Percentiles rank a stretch among this genome's conserved stretches.
phyloP scores from a whole-genome alignment of 2,329 filamentous ascomycete species.

The Diaporthe sp. region DNA sequence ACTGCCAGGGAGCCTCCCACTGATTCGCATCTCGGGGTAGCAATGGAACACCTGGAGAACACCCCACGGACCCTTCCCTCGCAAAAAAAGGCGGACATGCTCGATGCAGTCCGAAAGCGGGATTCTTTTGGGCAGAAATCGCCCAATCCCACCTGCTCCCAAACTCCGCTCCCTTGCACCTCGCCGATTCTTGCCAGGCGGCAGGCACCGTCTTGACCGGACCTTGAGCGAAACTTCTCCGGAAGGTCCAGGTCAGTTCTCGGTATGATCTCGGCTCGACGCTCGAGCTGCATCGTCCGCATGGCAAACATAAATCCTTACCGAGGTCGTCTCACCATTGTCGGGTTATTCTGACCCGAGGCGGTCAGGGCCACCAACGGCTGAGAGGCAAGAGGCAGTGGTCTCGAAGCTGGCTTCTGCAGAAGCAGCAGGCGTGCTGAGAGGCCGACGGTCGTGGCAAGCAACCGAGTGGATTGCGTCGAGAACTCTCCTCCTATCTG shows the following conservation, averaged over 20 bases:
- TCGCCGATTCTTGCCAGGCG: background rate
- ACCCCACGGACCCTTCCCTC: background rate
- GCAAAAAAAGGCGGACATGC: background rate
- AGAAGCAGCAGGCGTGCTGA: background rate
- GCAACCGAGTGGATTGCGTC: background rate
- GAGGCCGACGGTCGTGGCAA: background rate
- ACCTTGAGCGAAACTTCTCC: background rate
- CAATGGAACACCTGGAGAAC: constrained; percentile 23
- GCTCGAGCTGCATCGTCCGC: background rate
- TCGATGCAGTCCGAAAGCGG: background rate
- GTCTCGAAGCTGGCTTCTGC: background rate
- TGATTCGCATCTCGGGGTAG: constrained; percentile 6
- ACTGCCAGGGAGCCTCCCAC: background rate
- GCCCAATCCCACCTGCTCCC: background rate
- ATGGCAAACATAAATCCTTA: background rate
- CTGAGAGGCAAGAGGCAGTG: background rate
- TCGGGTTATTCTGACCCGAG: background rate
- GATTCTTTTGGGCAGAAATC: background rate
- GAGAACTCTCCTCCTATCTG: background rate
- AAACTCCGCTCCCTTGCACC: too few species aligned
- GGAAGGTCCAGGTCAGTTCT: background rate
- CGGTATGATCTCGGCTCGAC: background rate
- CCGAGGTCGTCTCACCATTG: background rate
- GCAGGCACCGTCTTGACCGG: background rate
- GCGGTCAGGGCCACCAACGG: background rate